phyloP scores from a whole-genome alignment of 495 filamentous ascomycete genomes.

The Cladorrhinum samala region DNA sequence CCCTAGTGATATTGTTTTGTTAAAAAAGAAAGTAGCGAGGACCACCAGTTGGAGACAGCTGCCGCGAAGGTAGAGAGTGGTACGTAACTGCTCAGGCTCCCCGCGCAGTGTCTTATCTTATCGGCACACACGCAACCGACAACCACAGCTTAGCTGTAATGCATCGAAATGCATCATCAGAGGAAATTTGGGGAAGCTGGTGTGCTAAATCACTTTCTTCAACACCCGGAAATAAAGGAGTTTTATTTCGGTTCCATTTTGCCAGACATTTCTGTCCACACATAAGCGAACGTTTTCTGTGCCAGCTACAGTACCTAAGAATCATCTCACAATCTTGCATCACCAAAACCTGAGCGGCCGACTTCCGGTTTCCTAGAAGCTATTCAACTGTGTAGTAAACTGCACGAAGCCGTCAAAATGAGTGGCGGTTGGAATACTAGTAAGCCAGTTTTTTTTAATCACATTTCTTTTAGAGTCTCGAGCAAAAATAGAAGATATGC shows the following conservation, averaged over 20 bases:
- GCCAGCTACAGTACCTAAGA: not conserved
- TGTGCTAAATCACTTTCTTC: not conserved
- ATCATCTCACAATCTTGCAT: not conserved
- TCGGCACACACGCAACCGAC: not conserved
- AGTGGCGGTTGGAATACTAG: constrained; percentile 56
- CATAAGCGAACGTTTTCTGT: not conserved
- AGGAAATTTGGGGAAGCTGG: not conserved
- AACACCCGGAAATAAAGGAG: not conserved
- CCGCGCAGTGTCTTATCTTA: constrained; percentile 1
- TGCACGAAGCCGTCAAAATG: constrained; percentile 37
- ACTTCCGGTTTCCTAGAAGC: too few species aligned
- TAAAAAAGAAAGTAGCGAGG: too few species aligned
- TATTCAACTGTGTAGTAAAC: too few species aligned
- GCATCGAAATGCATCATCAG: not conserved
- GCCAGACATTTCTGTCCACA: not conserved
- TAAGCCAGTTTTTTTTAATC: constrained; percentile 21
- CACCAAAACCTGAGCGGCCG: not conserved
- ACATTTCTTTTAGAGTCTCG: not conserved
- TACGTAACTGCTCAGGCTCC: not conserved
- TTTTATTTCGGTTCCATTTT: not conserved
- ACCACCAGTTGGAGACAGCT: too few species aligned
- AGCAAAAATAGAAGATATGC: constrained; percentile 3
- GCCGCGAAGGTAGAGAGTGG: not conserved
- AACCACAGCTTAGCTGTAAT: too few species aligned
- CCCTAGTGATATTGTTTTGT: constrained; percentile 1